A percentile compares a stretch with the other conserved stretches of the same genome.
Evolutionary conservation across 768 basidiomycete species (phyloP).

Genomic region (Pisolithus orientalis): DNA sequence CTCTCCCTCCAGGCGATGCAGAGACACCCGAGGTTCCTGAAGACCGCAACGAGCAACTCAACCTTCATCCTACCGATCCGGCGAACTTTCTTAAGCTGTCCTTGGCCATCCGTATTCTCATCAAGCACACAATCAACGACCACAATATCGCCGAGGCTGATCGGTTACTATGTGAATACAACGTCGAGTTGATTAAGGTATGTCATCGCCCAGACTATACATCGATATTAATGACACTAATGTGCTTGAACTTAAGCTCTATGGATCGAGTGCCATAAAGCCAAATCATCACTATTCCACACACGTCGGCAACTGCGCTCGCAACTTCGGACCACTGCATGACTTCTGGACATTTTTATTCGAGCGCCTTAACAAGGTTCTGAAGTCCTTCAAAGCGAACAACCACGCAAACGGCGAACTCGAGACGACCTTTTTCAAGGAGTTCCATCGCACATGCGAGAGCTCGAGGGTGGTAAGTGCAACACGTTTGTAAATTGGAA

Average conservation of each 20-base stretch:
- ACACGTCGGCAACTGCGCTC: too few relatives aligned
- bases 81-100: conserved; percentile 18
- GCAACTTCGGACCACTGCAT: too few relatives aligned
- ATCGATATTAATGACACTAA: too few relatives aligned
- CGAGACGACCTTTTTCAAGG: background rate
- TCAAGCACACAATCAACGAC: conserved; percentile 1
- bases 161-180: conserved; percentile 16
- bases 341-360: too few relatives aligned
- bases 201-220: background rate
- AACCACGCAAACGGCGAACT: background rate
- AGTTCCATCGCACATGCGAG: background rate
- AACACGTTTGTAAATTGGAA: background rate
- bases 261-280: too few relatives aligned
- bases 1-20: too few relatives aligned
- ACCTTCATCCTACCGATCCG: background rate
- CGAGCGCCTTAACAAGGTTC: too few relatives aligned
- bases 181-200: background rate
- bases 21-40: too few relatives aligned
- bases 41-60: too few relatives aligned
- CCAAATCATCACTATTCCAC: too few relatives aligned
- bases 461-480: background rate
- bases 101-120: conserved; percentile 8
- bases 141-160: conserved; percentile 9
- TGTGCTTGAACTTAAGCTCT: too few relatives aligned
- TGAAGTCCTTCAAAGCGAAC: too few relatives aligned